Evolutionary conservation across 352 stramenopile species (phyloP).

Genomic region (Phytophthora colocasiae): DNA sequence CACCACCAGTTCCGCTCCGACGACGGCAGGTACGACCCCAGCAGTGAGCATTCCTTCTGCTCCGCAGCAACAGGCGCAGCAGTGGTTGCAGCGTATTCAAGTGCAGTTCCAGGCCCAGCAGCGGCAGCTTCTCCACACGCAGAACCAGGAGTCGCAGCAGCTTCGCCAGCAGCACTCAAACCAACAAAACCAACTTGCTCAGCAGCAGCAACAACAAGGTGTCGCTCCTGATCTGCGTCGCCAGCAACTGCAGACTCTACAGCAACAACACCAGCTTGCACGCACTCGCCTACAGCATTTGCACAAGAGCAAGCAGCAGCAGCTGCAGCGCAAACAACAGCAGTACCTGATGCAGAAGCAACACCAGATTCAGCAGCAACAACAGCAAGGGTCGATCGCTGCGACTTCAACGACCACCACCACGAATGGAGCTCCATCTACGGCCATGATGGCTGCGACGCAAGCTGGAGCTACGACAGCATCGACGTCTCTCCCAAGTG

Average conservation of each 20-base stretch:
- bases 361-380: slow-evolving; percentile 72
- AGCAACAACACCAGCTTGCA: slow-evolving; percentile 78
- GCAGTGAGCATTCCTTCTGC: slow-evolving; percentile 40
- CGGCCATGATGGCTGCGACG: slow-evolving; percentile 38
- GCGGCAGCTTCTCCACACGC: slow-evolving; percentile 69
- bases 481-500: slow-evolving; percentile 47
- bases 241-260: slow-evolving; percentile 76
- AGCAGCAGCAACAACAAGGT: slow-evolving; percentile 75
- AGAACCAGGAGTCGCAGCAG: slow-evolving; percentile 83
- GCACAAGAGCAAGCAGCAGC: slow-evolving; percentile 84
- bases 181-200: slow-evolving; percentile 77
- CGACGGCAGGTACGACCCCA: slow-evolving; percentile 27
- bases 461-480: slow-evolving; percentile 41
- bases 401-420: slow-evolving; percentile 29
- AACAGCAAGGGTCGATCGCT: slow-evolving; percentile 47
- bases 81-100: slow-evolving; percentile 84
- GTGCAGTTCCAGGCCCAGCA: slow-evolving; percentile 85
- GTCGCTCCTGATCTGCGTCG: slow-evolving; percentile 64
- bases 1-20: slow-evolving; percentile 30
- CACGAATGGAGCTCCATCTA: slow-evolving; percentile 27
- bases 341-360: slow-evolving; percentile 84
- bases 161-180: slow-evolving; percentile 79
- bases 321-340: slow-evolving; percentile 84
- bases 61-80: slow-evolving; percentile 77
- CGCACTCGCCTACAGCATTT: slow-evolving; percentile 71